Evolutionary conservation across 306 rosid genomes (phyloP).

Genomic region (Fragaria ananassa): DNA sequence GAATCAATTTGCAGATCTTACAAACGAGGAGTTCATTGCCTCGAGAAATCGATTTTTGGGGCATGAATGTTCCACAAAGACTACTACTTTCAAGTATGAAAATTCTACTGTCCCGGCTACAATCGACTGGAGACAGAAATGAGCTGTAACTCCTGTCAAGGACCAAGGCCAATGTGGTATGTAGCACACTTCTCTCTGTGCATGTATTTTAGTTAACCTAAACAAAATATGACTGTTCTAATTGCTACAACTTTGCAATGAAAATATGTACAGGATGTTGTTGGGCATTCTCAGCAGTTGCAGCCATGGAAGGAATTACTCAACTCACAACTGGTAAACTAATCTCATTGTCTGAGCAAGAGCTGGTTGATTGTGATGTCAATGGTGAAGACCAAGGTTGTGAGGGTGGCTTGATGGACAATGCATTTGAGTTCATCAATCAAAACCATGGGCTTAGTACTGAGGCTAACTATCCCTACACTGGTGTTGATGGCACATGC

Average conservation of each 20-base stretch:
- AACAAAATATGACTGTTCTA: neutral
- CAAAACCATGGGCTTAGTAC: neutral
- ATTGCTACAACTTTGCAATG: neutral
- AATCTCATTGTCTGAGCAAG: slow-evolving; percentile 3
- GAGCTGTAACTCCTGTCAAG: slow-evolving; percentile 3
- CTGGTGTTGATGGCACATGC: neutral
- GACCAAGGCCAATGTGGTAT: slow-evolving; percentile 10
- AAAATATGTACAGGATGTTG: neutral
- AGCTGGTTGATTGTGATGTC: slow-evolving; percentile 4
- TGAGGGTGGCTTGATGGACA: slow-evolving; percentile 1
- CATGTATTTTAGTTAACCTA: no score
- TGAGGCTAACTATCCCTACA: neutral
- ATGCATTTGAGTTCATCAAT: neutral
- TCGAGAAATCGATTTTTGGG: neutral
- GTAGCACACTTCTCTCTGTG: neutral
- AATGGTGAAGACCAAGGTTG: slow-evolving; percentile 6
- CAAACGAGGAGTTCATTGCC: neutral
- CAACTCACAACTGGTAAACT: slow-evolving; percentile 1
- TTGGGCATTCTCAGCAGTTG: slow-evolving; percentile 6
- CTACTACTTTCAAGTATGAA: neutral
- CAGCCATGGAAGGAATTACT: slow-evolving; percentile 6
- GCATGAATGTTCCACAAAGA: slow-evolving; percentile 2
- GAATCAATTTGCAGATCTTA: neutral
- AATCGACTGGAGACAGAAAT: slow-evolving; percentile 5
- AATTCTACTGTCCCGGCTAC: neutral